phyloP scores from a whole-genome alignment of 1,284 basidiomycete species.

The Mycocalia duriaeana region DNA sequence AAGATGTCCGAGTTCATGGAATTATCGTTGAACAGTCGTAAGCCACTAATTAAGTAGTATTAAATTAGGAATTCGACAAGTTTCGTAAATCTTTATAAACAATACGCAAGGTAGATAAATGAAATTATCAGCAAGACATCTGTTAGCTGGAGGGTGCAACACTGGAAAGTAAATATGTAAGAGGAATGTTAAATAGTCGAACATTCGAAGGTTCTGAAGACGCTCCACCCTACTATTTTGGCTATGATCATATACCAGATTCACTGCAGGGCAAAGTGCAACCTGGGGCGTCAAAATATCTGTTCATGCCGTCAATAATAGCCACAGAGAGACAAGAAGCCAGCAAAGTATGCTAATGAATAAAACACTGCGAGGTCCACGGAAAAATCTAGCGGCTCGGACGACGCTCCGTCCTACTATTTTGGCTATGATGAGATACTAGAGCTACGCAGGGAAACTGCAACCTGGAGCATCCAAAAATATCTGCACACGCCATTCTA shows the following conservation, averaged over 20 bases:
- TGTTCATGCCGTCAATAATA: constrained; percentile 28
- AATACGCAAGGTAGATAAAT: no score
- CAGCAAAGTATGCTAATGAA: background rate
- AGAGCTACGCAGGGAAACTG: constrained; percentile 17
- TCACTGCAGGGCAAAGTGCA: constrained; percentile 19
- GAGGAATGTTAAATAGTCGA: no score
- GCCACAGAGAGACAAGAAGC: constrained; percentile 21
- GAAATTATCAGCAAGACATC: background rate
- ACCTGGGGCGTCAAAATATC: constrained; percentile 14
- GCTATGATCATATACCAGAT: constrained; percentile 34
- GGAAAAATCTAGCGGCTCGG: constrained; percentile 5
- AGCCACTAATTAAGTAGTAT: no score
- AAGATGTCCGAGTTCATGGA: no score
- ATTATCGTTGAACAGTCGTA: no score
- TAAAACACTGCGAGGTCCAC: no score
- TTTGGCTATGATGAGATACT: constrained; percentile 38
- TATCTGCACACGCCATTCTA: constrained; percentile 27
- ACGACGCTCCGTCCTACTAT: constrained; percentile 29
- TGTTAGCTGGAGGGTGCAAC: background rate
- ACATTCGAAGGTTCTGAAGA: constrained; percentile 13
- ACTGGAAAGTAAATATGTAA: background rate
- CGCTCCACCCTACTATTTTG: constrained; percentile 32
- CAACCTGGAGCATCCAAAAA: constrained; percentile 14
- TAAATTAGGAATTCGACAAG: no score
- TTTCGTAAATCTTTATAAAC: no score